Evolutionary conservation across 768 basidiomycete genomes (phyloP), one percentile per base, ranked within the genome.

Genomic region (Strobilomyces confusus): DNA sequence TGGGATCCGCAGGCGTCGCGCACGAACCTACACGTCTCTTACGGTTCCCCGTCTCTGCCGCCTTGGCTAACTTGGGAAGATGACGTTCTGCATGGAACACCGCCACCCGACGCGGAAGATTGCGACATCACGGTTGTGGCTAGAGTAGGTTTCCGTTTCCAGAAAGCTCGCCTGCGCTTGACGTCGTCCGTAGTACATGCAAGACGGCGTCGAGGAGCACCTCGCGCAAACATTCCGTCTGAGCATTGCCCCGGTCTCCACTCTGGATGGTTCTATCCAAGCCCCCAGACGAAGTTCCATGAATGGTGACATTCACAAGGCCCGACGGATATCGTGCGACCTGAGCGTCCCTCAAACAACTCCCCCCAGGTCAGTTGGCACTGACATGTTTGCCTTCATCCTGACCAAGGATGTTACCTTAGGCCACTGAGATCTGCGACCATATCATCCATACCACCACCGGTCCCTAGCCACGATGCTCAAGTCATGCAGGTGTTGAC

Each of bases 1-100:
- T 98, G 95, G 93, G 95, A 98, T 73, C 97, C 95, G 7, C 95
- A 98, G 69, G 87, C 86, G 38, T 86, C 90, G 13, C 84, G 89
- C 62, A 76, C 85, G 51, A 90, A 88, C 64, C 74, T 93, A 58
- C 80, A 83, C 43, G 90, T 95, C 32, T 75, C 78, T 15, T 98
- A 89, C 64, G 82, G 77, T 59, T 95, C 92, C 1, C 90, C 94
- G 15, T 76, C 73, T 33, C 77, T 95, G 13, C 95, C 95, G 1
- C 61, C 81, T 0, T 99, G 95, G 95, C 73, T 99, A 26, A 75
- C 77, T 14, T 98, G 95, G 94, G 85, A 87, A 59, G 83, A 84
- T 46, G 89, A 92, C 56, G 81, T 84, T 47, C 76, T 98, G 19
- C 82, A 83, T 32, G 95, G 95, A 22, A 81, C 84, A 36, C 92